Evolutionary conservation across 257 asterid genomes (phyloP), one percentile per base, ranked within the genome.

Genomic region (Ilex asprella): DNA sequence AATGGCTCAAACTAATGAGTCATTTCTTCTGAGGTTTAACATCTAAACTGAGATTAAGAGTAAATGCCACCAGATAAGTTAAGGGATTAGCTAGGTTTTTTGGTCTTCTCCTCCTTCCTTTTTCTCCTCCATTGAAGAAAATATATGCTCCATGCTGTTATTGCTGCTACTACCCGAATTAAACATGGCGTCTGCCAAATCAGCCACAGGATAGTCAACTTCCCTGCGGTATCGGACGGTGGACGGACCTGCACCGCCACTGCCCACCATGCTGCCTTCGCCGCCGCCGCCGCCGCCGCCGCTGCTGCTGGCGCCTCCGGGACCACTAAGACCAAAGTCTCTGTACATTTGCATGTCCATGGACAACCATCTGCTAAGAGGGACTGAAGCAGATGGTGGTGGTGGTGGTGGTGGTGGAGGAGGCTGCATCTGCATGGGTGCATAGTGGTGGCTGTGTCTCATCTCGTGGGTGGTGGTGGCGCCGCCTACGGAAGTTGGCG

Each of bases 101-200:
- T 81, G 81, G 10, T 82, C 87, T 71, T 82, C 87, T 71, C 76
- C 83, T 0, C 78, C 67, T 72, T 84, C 95, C 86, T 81, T 81
- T 64, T 83, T 85, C 5, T 84, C 87, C 66, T 84, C 94, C 75
- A 81, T 71, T 51, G 88, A 67, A 47, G 89, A 68, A 55, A 91
- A 91, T 32, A 91, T 82, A 64, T 84, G 75, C 31, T 91, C 98
- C 86, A 87, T 76, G 75, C 96, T 86, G 47, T 74, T 83, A 58
- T 70, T 83, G 65, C 87, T 85, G 67, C 84, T 85, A 64, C 89
- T 90, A 10, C 86, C 88, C 3, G 96, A 86, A 65, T 91, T 91
- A 53, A 91, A 91, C 94, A 91, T 85, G 5, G 73, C 86, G 30
- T 87, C 95, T 0, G 96, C 97, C 96, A 91, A 74, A 47, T 85